Evolutionary conservation across 352 stramenopile genomes (phyloP), one percentile per base, ranked within the genome.

Genomic region (Saprolegnia diclina): DNA sequence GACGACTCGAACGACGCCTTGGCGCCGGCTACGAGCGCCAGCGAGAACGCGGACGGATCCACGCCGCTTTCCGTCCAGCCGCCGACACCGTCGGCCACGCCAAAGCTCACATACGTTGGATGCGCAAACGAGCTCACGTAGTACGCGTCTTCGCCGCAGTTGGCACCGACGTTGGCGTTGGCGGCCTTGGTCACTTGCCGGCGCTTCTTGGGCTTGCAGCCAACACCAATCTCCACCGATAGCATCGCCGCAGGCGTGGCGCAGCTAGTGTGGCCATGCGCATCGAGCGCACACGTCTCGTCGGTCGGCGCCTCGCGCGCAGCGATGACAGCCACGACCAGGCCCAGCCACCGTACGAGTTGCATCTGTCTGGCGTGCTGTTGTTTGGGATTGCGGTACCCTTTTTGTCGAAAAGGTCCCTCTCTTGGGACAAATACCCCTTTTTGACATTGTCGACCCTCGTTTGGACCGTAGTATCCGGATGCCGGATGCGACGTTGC

Each of bases 191-290:
- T 21, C 16, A 66, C 57, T 21, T 42, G 32, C 3, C 50, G n/a
- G 42, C 48, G 16, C 44, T 55, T 66, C 57, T 66, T 66, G 42
- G 57, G 57, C 57, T 66, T 66, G 57, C 57, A 66, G 14, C 57
- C 57, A 18, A 66, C 57, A 11, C 57, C 57, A 40, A 66, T 42
- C 18, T 54, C 13, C 16, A 66, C 7, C 18, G 13, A 11, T 5
- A 66, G 22, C 21, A 21, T 13, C 26, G 22, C 5, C n/a, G 38
- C 38, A n/a, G 21, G 5, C 50, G 1, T 21, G 19, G 48, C 19
- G 57, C 57, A 66, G 19, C 19, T 22, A 5, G 40, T 10, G 35
- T 18, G 7, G 14, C 56, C 57, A 22, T 21, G 21, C 19, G 37
- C 57, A 14, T 66, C 22, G 9, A 66, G 5, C 6, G 57, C 48